Conservation (phyloP, 371 early-diverging fungal species). For the Saksenaea oblongispora region DNA sequence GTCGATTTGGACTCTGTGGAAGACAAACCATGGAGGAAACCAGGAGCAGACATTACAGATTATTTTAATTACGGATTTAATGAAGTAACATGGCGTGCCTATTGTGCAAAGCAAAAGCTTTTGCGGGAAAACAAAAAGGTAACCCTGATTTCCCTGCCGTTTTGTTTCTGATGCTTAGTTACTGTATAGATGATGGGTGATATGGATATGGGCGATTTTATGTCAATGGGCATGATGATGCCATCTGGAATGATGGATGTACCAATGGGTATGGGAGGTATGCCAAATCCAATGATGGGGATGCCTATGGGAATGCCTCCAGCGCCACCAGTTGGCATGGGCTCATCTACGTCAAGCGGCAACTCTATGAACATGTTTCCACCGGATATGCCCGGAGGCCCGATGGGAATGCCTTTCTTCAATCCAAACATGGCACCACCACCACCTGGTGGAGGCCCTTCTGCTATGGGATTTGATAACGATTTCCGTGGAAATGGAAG, state of each 20-base stretch:
- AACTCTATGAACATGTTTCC: neutral
- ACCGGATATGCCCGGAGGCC: neutral
- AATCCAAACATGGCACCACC: constrained; percentile 1
- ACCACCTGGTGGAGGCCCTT: neutral
- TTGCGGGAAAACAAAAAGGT: constrained; percentile 66
- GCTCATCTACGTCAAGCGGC: neutral
- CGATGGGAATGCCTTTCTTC: constrained; percentile 2
- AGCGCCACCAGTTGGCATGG: neutral
- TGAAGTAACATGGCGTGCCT: constrained; percentile 92
- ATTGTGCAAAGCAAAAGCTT: constrained; percentile 88
- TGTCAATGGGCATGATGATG: constrained; percentile 69
- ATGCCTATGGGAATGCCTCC: constrained; percentile 27
- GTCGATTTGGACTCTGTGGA: constrained; percentile 85
- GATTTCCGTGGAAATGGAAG: constrained; percentile 4
- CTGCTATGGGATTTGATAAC: neutral
- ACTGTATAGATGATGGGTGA: constrained; percentile 36
- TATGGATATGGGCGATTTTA: constrained; percentile 44
- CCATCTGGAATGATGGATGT: constrained; percentile 89
- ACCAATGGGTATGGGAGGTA: constrained; percentile 22
- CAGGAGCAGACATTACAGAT: constrained; percentile 97
- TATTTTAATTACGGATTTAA: constrained; percentile 99
- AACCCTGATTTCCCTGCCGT: neutral
- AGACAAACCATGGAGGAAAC: constrained; percentile 97
- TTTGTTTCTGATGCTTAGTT: neutral
- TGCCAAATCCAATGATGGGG: constrained; percentile 29